Evolutionary conservation across 1,284 basidiomycete species (phyloP).

Genomic region (Cryptococcus sp.): DNA sequence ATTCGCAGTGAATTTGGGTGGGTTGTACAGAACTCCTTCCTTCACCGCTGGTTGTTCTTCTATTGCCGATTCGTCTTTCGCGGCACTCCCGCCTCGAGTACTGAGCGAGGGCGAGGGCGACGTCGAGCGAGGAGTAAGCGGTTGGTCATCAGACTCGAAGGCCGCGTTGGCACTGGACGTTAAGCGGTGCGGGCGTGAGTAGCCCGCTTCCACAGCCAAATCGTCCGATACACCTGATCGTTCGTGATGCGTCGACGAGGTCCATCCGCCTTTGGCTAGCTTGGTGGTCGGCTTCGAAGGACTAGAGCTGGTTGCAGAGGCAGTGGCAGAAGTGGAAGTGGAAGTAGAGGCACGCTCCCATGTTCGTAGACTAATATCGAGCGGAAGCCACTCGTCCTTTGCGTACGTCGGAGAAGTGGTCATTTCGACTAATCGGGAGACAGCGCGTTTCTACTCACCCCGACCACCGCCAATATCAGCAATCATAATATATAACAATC

Average conservation of each 20-base stretch:
- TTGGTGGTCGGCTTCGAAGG: not conserved
- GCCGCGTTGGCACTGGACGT: not conserved
- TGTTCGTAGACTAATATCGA: conserved; percentile 33
- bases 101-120: not conserved
- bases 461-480: too few relatives aligned
- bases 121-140: not conserved
- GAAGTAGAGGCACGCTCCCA: conserved; percentile 51
- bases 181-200: conserved; percentile 22
- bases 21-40: conserved; percentile 14
- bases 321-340: not conserved
- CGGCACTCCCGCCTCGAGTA: not conserved
- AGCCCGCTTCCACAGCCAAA: conserved; percentile 35
- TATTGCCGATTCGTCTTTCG: conserved; percentile 4
- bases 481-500: too few relatives aligned
- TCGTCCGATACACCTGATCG: conserved; percentile 18
- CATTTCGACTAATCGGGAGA: conserved; percentile 69
- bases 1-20: conserved; percentile 41
- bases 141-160: not conserved
- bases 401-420: conserved; percentile 59
- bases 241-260: not conserved
- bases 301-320: not conserved
- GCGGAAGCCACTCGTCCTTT: conserved; percentile 50
- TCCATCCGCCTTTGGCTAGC: conserved; percentile 1
- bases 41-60: not conserved
- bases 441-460: conserved; percentile 57